A percentile compares a stretch with the other conserved stretches of the same genome.
phyloP scores from a whole-genome alignment of 495 filamentous ascomycete species.

The Hypoxylon fragiforme region DNA sequence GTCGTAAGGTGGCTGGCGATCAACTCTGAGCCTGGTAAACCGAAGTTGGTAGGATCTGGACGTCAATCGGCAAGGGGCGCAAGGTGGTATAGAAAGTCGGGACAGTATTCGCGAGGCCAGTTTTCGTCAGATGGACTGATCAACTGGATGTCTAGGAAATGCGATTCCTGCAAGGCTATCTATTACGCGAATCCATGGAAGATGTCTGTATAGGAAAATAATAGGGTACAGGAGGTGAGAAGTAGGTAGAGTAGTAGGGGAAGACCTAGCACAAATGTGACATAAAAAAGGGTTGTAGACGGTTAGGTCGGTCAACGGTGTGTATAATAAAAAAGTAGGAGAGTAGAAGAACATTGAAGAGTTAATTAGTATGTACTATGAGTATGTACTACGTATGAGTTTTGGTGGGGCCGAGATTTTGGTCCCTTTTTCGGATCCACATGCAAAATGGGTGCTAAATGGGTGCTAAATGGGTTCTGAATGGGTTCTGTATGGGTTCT shows the following conservation, averaged over 20 bases:
- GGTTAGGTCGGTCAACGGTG: slow-evolving; percentile 27
- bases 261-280: slow-evolving; percentile 14
- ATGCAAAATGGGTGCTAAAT: slow-evolving; percentile 30
- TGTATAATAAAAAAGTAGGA: no score
- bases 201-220: no score
- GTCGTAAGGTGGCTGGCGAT: slow-evolving; percentile 2
- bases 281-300: slow-evolving; percentile 14
- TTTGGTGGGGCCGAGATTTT: slow-evolving; percentile 23
- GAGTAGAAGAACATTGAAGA: no score
- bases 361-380: no score
- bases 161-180: slow-evolving; percentile 9
- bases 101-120: slow-evolving; percentile 1
- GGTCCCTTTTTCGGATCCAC: slow-evolving; percentile 10
- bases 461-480: no score
- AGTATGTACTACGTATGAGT: no score
- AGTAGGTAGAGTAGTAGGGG: not conserved
- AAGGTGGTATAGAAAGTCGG: slow-evolving; percentile 5
- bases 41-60: slow-evolving; percentile 1
- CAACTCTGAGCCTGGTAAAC: not conserved
- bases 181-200: slow-evolving; percentile 15
- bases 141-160: slow-evolving; percentile 6
- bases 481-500: no score
- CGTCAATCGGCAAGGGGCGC: slow-evolving; percentile 4
- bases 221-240: not conserved
- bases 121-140: not conserved